A percentile compares a stretch with the other conserved stretches of the same genome.
Evolutionary conservation across 306 rosid species (phyloP).

Genomic region (Trifolium dubium): DNA sequence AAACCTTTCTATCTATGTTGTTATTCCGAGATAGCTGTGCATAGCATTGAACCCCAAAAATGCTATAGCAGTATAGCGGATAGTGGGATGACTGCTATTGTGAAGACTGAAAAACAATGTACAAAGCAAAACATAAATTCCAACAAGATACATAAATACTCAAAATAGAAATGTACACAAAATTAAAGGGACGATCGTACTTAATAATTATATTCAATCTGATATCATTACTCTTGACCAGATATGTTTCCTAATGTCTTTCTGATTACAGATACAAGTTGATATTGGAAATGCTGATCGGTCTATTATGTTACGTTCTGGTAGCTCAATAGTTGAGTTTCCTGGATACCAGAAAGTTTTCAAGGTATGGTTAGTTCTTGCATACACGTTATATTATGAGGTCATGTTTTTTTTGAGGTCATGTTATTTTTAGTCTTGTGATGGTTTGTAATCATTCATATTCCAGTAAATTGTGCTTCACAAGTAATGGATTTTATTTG

Average conservation of each 20-base stretch:
- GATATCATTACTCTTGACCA: slow-evolving; percentile 22
- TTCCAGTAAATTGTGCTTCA: slow-evolving; percentile 17
- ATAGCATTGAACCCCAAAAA: no score
- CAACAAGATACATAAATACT: no score
- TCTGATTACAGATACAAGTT: slow-evolving; percentile 67
- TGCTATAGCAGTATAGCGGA: no score
- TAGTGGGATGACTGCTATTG: no score
- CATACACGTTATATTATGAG: slow-evolving; percentile 26
- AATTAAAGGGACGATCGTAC: no score
- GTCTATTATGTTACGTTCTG: slow-evolving; percentile 72
- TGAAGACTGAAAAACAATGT: no score
- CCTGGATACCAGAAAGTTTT: slow-evolving; percentile 81
- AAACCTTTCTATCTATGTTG: no score
- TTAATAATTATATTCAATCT: no score
- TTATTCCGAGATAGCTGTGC: no score
- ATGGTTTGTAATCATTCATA: slow-evolving; percentile 14
- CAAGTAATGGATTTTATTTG: slow-evolving; percentile 21
- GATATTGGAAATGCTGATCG: slow-evolving; percentile 69
- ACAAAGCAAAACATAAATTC: no score
- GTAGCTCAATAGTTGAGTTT: slow-evolving; percentile 73
- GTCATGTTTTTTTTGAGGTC: no score
- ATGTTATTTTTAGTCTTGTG: slow-evolving; percentile 35
- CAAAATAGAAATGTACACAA: no score
- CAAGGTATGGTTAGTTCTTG: slow-evolving; percentile 56
- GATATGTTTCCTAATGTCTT: slow-evolving; percentile 30